Conservation (phyloP, 2,329 filamentous ascomycete species). For the Bipolaris oryzae region DNA sequence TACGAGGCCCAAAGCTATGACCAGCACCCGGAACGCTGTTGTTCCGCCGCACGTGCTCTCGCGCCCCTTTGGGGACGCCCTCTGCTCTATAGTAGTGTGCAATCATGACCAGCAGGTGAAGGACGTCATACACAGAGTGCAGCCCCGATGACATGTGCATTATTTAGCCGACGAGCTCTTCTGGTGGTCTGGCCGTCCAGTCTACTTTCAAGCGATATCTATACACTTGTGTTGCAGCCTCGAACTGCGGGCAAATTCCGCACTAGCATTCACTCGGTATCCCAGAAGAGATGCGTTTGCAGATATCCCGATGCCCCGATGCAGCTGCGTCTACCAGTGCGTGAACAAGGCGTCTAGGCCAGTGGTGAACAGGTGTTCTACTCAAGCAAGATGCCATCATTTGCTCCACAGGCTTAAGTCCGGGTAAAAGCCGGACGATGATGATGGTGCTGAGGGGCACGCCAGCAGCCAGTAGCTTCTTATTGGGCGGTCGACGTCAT, state of each 20-base stretch:
- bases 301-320: background rate
- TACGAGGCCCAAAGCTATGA: slow-evolving; percentile 24
- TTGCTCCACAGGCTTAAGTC: slow-evolving; percentile 5
- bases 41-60: slow-evolving; percentile 19
- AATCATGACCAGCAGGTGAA: background rate
- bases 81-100: background rate
- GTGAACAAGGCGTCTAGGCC: background rate
- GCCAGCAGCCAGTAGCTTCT: slow-evolving; percentile 2
- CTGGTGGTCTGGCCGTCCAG: background rate
- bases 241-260: background rate
- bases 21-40: slow-evolving; percentile 17
- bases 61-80: background rate
- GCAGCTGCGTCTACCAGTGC: too few species aligned
- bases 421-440: slow-evolving; percentile 20
- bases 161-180: too few species aligned
- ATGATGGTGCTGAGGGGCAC: slow-evolving; percentile 21
- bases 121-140: background rate
- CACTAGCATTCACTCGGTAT: background rate
- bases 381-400: slow-evolving; percentile 2
- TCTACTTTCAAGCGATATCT: background rate
- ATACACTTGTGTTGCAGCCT: too few species aligned
- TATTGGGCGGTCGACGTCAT: slow-evolving; percentile 26
- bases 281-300: background rate
- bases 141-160: background rate
- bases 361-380: too few species aligned